Evolutionary conservation across 2,329 filamentous ascomycete species (phyloP).

Genomic region (Geosmithia putterillii): DNA sequence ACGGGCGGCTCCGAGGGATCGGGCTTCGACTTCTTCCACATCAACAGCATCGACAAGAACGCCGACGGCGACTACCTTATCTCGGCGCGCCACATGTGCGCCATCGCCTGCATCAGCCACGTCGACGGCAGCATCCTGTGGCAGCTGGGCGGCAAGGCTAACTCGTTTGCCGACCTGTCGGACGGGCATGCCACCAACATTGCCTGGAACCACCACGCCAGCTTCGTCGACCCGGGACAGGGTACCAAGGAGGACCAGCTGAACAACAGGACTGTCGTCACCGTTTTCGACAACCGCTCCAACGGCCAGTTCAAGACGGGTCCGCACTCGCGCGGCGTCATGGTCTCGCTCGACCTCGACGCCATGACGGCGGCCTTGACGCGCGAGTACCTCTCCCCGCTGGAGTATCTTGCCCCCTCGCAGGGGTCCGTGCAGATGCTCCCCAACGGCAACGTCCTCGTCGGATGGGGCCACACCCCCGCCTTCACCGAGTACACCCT

Average conservation of each 20-base stretch:
- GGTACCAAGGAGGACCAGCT: too few relatives aligned
- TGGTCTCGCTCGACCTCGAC: conserved; percentile 10
- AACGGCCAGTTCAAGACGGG: neutral
- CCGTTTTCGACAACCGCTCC: conserved; percentile 22
- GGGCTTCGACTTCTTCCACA: conserved; percentile 42
- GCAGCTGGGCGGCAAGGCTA: conserved; percentile 37
- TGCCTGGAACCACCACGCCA: conserved; percentile 26
- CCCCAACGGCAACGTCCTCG: conserved; percentile 32
- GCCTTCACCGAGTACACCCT: conserved; percentile 32
- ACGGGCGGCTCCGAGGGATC: conserved; percentile 5
- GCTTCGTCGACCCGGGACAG: conserved; percentile 39
- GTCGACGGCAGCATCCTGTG: conserved; percentile 33
- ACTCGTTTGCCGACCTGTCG: conserved; percentile 19
- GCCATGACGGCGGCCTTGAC: conserved; percentile 17
- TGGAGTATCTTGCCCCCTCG: conserved; percentile 30
- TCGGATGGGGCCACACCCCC: conserved; percentile 43
- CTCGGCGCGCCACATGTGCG: conserved; percentile 35
- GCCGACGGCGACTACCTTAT: conserved; percentile 37
- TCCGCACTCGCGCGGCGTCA: conserved; percentile 10
- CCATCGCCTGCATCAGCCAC: conserved; percentile 32
- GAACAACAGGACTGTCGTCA: conserved; percentile 32
- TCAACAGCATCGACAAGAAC: conserved; percentile 43
- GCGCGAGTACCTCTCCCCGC: conserved; percentile 30
- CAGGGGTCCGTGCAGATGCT: conserved; percentile 39
- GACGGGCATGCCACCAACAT: conserved; percentile 22